These are phyloP conservation scores for Fusarium paranaense DNA, from an alignment of 2,329 filamentous ascomycete species.

Conservation along the genomic window DNA sequence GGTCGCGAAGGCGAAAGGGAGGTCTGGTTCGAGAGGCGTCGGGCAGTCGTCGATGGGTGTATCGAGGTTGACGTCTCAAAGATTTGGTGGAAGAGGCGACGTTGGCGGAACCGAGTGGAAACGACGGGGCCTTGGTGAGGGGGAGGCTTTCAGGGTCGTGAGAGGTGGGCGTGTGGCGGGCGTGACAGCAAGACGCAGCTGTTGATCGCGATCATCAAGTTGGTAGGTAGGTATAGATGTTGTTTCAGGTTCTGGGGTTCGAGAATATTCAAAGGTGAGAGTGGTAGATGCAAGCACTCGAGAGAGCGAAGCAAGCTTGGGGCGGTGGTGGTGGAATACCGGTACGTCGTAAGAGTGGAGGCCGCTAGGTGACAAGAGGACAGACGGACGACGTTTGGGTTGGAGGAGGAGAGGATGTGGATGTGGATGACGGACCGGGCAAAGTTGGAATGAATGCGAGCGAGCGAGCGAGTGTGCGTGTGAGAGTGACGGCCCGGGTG, in stretches of 20 bases:
- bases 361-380: slow-evolving; percentile 22
- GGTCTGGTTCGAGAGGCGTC: background rate
- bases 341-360: slow-evolving; percentile 28
- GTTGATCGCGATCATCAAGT: slow-evolving; percentile 12
- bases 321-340: slow-evolving; percentile 24
- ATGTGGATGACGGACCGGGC: slow-evolving; percentile 20
- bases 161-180: slow-evolving; percentile 15
- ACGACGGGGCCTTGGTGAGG: slow-evolving; percentile 27
- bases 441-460: slow-evolving; percentile 2
- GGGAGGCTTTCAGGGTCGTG: slow-evolving; percentile 36
- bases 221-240: background rate
- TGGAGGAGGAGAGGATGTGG: slow-evolving; percentile 8
- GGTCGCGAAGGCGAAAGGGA: background rate
- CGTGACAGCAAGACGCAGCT: slow-evolving; percentile 19
- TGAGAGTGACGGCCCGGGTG: background rate
- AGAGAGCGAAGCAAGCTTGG: background rate
- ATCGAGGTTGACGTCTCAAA: slow-evolving; percentile 10
- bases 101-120: slow-evolving; percentile 32
- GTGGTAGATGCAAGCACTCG: background rate
- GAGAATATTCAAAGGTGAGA: slow-evolving; percentile 7
- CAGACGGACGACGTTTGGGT: slow-evolving; percentile 8
- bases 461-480: background rate
- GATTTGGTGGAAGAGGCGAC: slow-evolving; percentile 19
- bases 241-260: background rate
- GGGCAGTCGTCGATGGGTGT: slow-evolving; percentile 17